Base-by-base conservation (phyloP, 2,329 filamentous ascomycete genomes). In the Pseudogymnoascus sp. region DNA sequence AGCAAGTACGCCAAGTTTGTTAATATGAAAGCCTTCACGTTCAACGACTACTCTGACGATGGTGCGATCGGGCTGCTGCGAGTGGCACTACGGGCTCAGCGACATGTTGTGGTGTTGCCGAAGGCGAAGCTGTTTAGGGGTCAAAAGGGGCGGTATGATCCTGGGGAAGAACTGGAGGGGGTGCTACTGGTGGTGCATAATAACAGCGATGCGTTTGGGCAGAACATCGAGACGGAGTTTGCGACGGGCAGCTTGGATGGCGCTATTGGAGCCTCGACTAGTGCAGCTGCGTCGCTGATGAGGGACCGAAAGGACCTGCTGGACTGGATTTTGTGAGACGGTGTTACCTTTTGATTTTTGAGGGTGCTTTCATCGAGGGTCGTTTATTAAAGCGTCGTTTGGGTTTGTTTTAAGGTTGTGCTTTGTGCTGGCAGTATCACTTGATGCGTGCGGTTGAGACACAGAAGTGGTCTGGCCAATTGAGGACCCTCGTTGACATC, bases 171-270 rank as follows among this genome's bases (percentile, higher is more conserved):
- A 61, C 63, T 7, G 23, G 63, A 15, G 67, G 65, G 10, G 9
- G 67, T 67, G 0, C 63, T 70, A 62, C 56, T 72, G 44, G 69
- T 72, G 9, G 44, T 71, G 11, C 70, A 72, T 61, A 72, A 71
- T 33, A 72, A 72, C 44, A 70, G 68, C 63, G 70, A 72, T 66
- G 70, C 44, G 1, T 72, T 72, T 65, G 70, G 70, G 11, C 70
- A 72, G 65, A 72, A 71, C 62, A 70, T 72, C 19, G 70, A 72
- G 64, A 69, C 67, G 0, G 70, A 72, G 62, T 59, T 53, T 3
- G 60, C 59, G 53, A 31, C 7, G 42, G 69, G 69, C 7, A 72
- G 70, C 66, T 61, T 72, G 33, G 70, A 72, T 68, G 70, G 70
- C 7, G 70, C 69, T 19, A 68, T 72, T 56, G 70, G 70, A 1